Evolutionary conservation across 192 early-diverging fungal species (phyloP).

Genomic region (Diversispora epigaea): DNA sequence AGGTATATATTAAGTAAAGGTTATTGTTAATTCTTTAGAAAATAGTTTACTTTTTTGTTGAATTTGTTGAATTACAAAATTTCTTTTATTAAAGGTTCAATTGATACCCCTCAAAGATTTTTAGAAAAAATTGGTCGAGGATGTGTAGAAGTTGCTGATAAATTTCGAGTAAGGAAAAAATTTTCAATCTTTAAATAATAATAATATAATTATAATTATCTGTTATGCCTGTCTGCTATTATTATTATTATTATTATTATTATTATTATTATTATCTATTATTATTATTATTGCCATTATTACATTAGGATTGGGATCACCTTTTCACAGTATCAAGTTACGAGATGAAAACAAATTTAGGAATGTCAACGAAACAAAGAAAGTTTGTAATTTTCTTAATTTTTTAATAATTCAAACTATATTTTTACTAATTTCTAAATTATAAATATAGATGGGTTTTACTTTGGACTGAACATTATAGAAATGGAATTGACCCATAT

Average conservation of each 20-base stretch:
- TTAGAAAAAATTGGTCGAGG: conserved; percentile 15
- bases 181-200: not conserved
- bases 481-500: conserved; percentile 20
- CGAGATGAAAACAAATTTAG: conserved; percentile 59
- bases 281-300: too few relatives aligned
- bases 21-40: too few relatives aligned
- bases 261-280: too few relatives aligned
- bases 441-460: conserved; percentile 28
- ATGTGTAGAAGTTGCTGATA: conserved; percentile 22
- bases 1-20: too few relatives aligned
- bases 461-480: conserved; percentile 16
- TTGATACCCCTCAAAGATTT: conserved; percentile 2
- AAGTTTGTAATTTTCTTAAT: conserved; percentile 38
- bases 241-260: too few relatives aligned
- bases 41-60: too few relatives aligned
- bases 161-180: conserved; percentile 18
- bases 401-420: not conserved
- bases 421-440: not conserved
- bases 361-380: conserved; percentile 58
- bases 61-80: not conserved
- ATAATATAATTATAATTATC: not conserved
- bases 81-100: not conserved
- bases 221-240: not conserved
- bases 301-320: conserved; percentile 52
- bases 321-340: conserved; percentile 53